Conservation (phyloP, 441 rosid species). For the Brassica hybrid region DNA sequence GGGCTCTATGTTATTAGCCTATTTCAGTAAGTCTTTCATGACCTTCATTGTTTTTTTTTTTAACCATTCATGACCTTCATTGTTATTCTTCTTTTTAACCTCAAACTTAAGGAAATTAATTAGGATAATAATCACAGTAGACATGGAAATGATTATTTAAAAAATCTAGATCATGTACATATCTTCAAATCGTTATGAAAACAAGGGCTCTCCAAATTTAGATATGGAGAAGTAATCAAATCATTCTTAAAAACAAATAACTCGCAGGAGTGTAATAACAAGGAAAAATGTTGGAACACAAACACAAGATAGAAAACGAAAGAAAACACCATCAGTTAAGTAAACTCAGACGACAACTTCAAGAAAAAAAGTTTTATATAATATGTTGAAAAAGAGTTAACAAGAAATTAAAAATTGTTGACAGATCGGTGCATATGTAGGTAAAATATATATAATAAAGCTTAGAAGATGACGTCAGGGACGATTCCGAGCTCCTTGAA, state of each 20-base stretch:
- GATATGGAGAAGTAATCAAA: background rate
- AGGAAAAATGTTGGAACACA: background rate
- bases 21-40: no score
- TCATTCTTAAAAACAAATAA: background rate
- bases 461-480: constrained; percentile 36
- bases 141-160: background rate
- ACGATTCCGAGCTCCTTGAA: constrained; percentile 60
- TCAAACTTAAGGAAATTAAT: no score
- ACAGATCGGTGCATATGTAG: background rate
- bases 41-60: background rate
- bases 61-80: no score
- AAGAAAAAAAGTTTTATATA: background rate
- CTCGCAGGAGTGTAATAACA: background rate
- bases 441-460: background rate
- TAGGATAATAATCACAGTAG: background rate
- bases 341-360: no score
- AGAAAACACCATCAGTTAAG: no score
- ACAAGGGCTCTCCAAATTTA: background rate
- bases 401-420: background rate
- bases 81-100: no score
- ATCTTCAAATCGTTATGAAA: constrained; percentile 14
- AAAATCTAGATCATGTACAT: background rate
- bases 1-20: no score
- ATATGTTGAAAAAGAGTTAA: background rate
- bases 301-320: background rate